A percentile compares a stretch with the other conserved stretches of the same genome.
Evolutionary conservation across 208 protist species (phyloP).

Genomic region (Crithidia sp.): DNA sequence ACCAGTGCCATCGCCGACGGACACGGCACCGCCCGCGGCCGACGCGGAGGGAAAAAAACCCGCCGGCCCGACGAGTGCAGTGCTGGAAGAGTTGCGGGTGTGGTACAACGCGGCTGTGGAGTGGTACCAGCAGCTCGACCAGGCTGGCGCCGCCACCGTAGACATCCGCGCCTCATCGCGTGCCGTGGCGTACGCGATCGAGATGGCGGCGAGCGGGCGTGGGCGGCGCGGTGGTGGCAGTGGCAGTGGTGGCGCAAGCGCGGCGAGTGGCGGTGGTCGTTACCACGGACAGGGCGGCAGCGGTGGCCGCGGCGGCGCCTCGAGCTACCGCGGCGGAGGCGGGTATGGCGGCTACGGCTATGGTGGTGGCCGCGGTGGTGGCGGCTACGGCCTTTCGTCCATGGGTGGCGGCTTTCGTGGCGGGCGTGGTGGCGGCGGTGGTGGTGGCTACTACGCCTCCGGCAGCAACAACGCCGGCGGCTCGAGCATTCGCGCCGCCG

Average conservation of each 20-base stretch:
- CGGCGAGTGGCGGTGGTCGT: constrained; percentile 10
- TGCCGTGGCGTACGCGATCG: constrained; percentile 24
- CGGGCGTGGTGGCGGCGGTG: constrained; percentile 10
- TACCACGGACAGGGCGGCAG: constrained; percentile 13
- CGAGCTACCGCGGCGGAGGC: constrained; percentile 11
- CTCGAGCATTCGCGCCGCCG: constrained; percentile 1
- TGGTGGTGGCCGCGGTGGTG: neutral
- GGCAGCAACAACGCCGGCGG: constrained; percentile 5
- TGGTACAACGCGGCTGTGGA: constrained; percentile 35
- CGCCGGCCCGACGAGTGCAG: neutral
- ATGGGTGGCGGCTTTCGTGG: constrained; percentile 24
- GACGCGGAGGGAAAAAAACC: neutral
- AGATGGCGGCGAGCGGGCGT: constrained; percentile 25
- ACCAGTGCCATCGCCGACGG: constrained; percentile 2
- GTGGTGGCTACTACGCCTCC: neutral
- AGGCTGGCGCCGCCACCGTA: constrained; percentile 26
- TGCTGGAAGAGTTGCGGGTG: constrained; percentile 25
- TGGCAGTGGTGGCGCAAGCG: constrained; percentile 9
- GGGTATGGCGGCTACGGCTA: constrained; percentile 6
- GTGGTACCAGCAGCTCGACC: constrained; percentile 41
- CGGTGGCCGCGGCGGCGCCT: neutral
- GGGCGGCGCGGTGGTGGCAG: constrained; percentile 14
- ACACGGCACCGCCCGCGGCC: neutral
- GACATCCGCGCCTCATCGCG: constrained; percentile 37
- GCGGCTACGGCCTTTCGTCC: neutral